A percentile compares a stretch with the other conserved stretches of the same genome.
Conservation (phyloP, 2,329 filamentous ascomycete genomes). For the Rasamsonia emersonii region DNA sequence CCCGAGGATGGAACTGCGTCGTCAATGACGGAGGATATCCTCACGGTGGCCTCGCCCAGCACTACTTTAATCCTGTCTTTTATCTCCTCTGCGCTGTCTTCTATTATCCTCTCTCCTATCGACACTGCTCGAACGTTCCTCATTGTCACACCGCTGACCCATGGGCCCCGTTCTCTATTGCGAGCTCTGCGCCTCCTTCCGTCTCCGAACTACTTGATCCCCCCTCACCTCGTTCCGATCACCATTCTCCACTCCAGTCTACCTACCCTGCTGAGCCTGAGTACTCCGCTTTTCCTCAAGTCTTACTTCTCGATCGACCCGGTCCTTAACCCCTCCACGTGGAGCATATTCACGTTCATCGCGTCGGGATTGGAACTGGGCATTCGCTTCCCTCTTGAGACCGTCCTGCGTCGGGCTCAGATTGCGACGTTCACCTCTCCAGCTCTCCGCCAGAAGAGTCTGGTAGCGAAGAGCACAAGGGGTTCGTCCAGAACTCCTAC, state of each 20-base stretch:
- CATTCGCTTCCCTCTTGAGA: slow-evolving; percentile 83
- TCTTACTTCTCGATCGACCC: slow-evolving; percentile 79
- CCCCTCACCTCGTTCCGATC: slow-evolving; percentile 64
- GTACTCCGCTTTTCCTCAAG: slow-evolving; percentile 75
- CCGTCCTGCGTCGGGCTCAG: slow-evolving; percentile 80
- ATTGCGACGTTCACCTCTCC: slow-evolving; percentile 59
- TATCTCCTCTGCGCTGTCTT: slow-evolving; percentile 59
- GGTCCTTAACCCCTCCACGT: slow-evolving; percentile 68
- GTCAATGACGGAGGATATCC: slow-evolving; percentile 57
- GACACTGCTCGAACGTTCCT: slow-evolving; percentile 83
- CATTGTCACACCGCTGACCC: slow-evolving; percentile 72
- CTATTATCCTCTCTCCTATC: slow-evolving; percentile 73
- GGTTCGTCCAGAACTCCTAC: slow-evolving; percentile 8
- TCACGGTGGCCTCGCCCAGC: slow-evolving; percentile 74
- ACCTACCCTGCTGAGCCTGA: slow-evolving; percentile 72
- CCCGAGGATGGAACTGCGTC: slow-evolving; percentile 61
- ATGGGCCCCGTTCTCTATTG: slow-evolving; percentile 67
- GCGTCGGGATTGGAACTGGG: slow-evolving; percentile 73
- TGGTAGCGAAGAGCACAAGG: slow-evolving; percentile 11
- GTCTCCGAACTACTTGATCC: slow-evolving; percentile 59
- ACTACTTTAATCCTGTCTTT: slow-evolving; percentile 67
- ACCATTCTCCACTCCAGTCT: slow-evolving; percentile 79
- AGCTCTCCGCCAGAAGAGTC: slow-evolving; percentile 34
- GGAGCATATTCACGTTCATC: slow-evolving; percentile 73
- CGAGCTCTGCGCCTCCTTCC: slow-evolving; percentile 70